A percentile compares a stretch with the other conserved stretches of the same genome.
Conservation (phyloP, 192 early-diverging fungal genomes). For the Spizellomyces sp. region DNA sequence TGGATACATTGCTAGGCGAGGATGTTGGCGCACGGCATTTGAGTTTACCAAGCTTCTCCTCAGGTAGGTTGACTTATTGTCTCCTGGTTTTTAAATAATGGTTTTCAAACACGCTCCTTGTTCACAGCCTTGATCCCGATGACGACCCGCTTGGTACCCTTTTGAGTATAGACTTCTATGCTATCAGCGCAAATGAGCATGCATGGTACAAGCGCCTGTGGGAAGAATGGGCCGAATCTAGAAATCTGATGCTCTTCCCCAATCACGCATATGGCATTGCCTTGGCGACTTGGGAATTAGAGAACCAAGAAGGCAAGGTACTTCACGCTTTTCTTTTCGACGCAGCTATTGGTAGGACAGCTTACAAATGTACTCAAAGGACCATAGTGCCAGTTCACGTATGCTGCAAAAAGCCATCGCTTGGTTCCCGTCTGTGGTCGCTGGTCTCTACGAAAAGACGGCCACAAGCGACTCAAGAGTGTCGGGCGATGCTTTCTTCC, state of each 20-base stretch:
- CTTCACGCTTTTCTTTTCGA: background rate
- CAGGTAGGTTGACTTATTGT: slow-evolving; percentile 33
- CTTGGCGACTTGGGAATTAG: slow-evolving; percentile 76
- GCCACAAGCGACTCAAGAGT: slow-evolving; percentile 61
- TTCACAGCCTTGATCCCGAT: slow-evolving; percentile 68
- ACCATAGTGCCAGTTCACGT: slow-evolving; percentile 40
- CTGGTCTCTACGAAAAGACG: slow-evolving; percentile 65
- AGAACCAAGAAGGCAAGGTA: slow-evolving; percentile 33
- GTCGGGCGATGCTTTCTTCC: slow-evolving; percentile 56
- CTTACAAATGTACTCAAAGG: background rate
- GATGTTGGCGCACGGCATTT: slow-evolving; percentile 92
- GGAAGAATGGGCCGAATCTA: slow-evolving; percentile 44
- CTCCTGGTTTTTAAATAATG: background rate
- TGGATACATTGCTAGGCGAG: slow-evolving; percentile 79
- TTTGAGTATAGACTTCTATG: slow-evolving; percentile 83
- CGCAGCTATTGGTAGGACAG: background rate
- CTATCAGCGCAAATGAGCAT: slow-evolving; percentile 73
- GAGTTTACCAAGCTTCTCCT: slow-evolving; percentile 83
- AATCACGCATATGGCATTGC: slow-evolving; percentile 80
- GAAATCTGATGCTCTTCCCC: slow-evolving; percentile 48
- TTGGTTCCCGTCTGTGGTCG: slow-evolving; percentile 70
- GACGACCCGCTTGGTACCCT: slow-evolving; percentile 77
- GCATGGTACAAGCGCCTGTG: slow-evolving; percentile 44
- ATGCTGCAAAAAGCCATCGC: slow-evolving; percentile 71
- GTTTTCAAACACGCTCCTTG: background rate